A percentile compares a stretch with the other conserved stretches of the same genome.
Evolutionary conservation across 139 green algal genomes (phyloP).

Genomic region (Coelastrella sp.): DNA sequence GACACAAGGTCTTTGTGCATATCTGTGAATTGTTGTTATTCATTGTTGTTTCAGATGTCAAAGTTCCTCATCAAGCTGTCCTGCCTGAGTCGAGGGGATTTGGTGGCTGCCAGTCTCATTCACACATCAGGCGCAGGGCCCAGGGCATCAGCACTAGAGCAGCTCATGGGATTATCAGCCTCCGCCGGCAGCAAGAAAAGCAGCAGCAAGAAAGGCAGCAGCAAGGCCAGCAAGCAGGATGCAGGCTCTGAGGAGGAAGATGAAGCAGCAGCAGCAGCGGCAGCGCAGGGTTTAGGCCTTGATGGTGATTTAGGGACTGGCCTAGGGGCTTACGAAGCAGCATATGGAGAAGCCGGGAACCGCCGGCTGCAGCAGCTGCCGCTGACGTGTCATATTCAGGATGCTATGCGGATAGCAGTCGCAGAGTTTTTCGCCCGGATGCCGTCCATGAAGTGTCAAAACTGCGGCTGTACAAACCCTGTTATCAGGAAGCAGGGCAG

Average conservation of each 20-base stretch:
- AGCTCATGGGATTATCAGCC: background rate
- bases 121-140: constrained; percentile 11
- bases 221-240: constrained; percentile 2
- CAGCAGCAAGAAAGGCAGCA: constrained; percentile 23
- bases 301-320: constrained; percentile 20
- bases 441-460: constrained; percentile 77
- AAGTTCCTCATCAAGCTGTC: constrained; percentile 41
- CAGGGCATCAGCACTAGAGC: background rate
- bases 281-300: background rate
- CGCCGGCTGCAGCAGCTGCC: background rate
- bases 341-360: background rate
- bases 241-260: constrained; percentile 7
- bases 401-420: constrained; percentile 63
- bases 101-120: constrained; percentile 36
- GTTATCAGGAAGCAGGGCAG: constrained; percentile 65
- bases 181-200: background rate
- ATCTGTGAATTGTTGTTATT: background rate
- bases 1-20: background rate
- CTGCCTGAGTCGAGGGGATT: constrained; percentile 37
- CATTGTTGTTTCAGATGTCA: constrained; percentile 5
- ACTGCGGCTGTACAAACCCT: constrained; percentile 77
- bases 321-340: constrained; percentile 25
- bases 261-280: background rate
- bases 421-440: constrained; percentile 80
- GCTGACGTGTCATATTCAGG: constrained; percentile 40